Evolutionary conservation across 805 yeast genomes (phyloP), one percentile per base, ranked within the genome.

Genomic region (Wickerhamomyces subpelliculosus): DNA sequence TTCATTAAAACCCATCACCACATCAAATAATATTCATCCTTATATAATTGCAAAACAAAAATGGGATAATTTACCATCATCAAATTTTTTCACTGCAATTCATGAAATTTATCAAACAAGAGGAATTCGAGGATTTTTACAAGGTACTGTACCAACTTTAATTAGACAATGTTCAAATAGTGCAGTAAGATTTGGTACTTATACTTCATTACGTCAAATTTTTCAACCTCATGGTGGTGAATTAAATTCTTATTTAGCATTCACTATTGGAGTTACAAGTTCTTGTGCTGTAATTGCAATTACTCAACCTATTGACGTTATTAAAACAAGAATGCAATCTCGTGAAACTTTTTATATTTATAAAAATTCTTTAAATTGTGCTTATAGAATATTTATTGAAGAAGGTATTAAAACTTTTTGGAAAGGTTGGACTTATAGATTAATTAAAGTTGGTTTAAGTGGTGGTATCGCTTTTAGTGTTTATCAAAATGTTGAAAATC

Each of bases 281-380:
- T 78, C 93, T 0, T 60, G 73, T 4, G 82, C 87, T 0, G 94
- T 85, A 22, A 84, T 86, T 18, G 76, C 74, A 0, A 64, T 74
- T 0, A 89, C 96, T 1, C 97, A 87, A 61, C 97, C 97, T 0
- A 65, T 89, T 22, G 97, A 89, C 61, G 85, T 86, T 3, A 61
- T 89, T 34, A 89, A 89, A 63, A 76, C 96, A 3, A 73, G 95
- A 53, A 75, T 88, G 75, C 96, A 88, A 60, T 75, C 87, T 51
- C 75, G 78, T 50, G 76, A 80, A 53, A 77, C 82, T n/a, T 69
- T 69, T 51, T 51, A 58, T 5, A 48, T 73, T 3, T 82, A 80
- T 55, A 70, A 67, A 41, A 86, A 81, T 59, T 67, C 86, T 6
- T 60, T 83, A 50, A 72, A 76, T 16, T 72, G 80, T 53, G 64